Evolutionary conservation across 345 rosid genomes (phyloP).

Genomic region (Cardamine occulta): DNA sequence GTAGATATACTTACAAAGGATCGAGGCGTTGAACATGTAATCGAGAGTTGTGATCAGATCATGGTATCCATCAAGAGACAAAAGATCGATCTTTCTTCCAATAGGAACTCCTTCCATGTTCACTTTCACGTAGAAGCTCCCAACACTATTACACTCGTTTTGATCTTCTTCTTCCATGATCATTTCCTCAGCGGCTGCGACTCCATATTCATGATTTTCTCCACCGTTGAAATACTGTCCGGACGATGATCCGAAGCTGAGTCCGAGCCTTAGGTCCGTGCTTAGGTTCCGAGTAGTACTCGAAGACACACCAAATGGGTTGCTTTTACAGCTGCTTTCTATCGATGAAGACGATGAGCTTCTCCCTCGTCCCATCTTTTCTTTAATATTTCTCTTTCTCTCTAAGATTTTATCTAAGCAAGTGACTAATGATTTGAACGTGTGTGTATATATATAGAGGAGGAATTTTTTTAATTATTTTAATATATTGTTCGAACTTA

Average conservation of each 20-base stretch:
- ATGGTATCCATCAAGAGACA: slow-evolving; percentile 73
- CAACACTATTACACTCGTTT: slow-evolving; percentile 65
- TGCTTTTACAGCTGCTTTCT: slow-evolving; percentile 58
- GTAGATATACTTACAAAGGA: slow-evolving; percentile 61
- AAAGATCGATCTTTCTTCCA: slow-evolving; percentile 82
- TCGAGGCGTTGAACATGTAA: slow-evolving; percentile 82
- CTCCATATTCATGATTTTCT: slow-evolving; percentile 32
- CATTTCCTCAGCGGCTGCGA: slow-evolving; percentile 29
- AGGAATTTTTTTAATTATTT: not conserved
- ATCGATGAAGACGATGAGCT: slow-evolving; percentile 70
- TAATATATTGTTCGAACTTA: not conserved
- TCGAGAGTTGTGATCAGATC: slow-evolving; percentile 79
- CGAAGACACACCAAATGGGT: slow-evolving; percentile 40
- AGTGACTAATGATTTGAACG: slow-evolving; percentile 47
- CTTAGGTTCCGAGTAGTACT: slow-evolving; percentile 50
- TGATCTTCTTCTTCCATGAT: slow-evolving; percentile 55
- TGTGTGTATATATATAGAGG: slow-evolving; percentile 44
- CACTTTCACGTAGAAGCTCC: slow-evolving; percentile 88
- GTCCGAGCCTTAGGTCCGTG: slow-evolving; percentile 86
- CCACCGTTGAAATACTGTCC: slow-evolving; percentile 41
- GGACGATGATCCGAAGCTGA: slow-evolving; percentile 54
- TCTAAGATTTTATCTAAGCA: slow-evolving; percentile 26
- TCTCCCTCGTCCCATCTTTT: slow-evolving; percentile 61
- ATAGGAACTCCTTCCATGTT: slow-evolving; percentile 98
- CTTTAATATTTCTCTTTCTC: not conserved